Base-by-base conservation (phyloP, 768 basidiomycete species). In the Lentinula raphanica region DNA sequence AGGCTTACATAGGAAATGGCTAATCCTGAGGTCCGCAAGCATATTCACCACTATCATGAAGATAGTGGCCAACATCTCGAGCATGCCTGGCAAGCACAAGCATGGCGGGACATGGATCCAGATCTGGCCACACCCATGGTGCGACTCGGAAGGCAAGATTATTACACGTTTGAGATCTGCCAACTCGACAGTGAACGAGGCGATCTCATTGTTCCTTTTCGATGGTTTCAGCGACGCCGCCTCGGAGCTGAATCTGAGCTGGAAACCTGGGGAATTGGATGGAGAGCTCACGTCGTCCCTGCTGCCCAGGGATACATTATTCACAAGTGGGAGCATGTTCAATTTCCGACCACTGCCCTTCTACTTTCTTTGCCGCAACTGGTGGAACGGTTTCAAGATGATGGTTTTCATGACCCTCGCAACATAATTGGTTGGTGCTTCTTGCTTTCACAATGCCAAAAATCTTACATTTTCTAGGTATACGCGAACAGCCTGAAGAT, bases 1-100 rank as follows among this genome's bases (percentile, higher is more conserved):
- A 19, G n/a, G 4, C 23, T 45, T 45, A 23, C 3, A 45, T 45
- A 66, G 65, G 65, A 66, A 58, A 66, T 66, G 63, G 60, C 63
- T 7, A 66, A 66, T 44, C 65, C 65, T 11, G 8, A 17, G 4
- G 59, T 66, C 8, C 53, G 61, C 8, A 19, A 21, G 7, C 46
- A 64, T 25, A 36, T 66, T 9, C 48, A 35, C 9, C 56, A 58
- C 39, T 64, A 64, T 35, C 65, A 63, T 3, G 65, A 65, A 53
- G 65, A 66, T 58, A n/a, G 49, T 1, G 15, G n/a, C 3, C 19
- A 23, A 27, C 12, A 55, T 15, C n/a, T 65, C 3, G 40, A 32
- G 19, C 45, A 65, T 46, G 58, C 64, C n/a, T 57, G 56, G 56
- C 65, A 66, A 39, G 62, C 59, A 2, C 17, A 40, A 23, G 27